A percentile compares a stretch with the other conserved stretches of the same genome.
phyloP scores from a whole-genome alignment of 1,284 basidiomycete species.

The Ceratobasidium sp. region DNA sequence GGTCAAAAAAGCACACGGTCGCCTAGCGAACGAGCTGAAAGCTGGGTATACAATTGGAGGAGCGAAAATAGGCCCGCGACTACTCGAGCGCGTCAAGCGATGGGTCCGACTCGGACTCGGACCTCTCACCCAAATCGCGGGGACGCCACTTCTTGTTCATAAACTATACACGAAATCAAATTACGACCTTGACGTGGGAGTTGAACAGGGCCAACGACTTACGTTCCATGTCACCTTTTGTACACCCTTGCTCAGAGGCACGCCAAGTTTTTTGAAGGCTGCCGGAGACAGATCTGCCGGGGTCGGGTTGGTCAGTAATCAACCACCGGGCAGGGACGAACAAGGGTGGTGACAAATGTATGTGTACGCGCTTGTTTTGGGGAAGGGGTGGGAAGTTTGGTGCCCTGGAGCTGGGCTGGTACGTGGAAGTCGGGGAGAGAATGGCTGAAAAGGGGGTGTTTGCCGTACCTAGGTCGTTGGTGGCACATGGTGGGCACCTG shows the following conservation, averaged over 20 bases:
- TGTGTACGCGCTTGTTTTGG: neutral
- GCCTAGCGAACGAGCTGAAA: neutral
- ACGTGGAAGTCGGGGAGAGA: neutral
- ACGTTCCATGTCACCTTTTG: slow-evolving; percentile 19
- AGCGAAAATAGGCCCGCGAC: neutral
- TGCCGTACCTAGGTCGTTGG: slow-evolving; percentile 13
- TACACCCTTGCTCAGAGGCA: slow-evolving; percentile 20
- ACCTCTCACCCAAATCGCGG: slow-evolving; percentile 7
- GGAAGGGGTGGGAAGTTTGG: neutral
- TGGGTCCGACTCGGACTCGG: slow-evolving; percentile 1
- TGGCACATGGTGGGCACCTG: slow-evolving; percentile 22
- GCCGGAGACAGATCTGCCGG: slow-evolving; percentile 21
- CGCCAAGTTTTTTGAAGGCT: slow-evolving; percentile 22
- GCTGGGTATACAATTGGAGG: neutral
- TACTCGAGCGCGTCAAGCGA: neutral
- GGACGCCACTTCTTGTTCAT: slow-evolving; percentile 15
- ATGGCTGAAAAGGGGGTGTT: neutral
- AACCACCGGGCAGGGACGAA: neutral
- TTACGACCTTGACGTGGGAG: neutral
- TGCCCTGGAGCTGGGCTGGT: too few species aligned
- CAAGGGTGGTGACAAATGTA: neutral
- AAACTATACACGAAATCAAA: neutral
- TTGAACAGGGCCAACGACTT: neutral
- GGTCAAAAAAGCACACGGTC: neutral
- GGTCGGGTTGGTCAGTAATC: too few species aligned